phyloP scores from a whole-genome alignment of 306 rosid genomes.

The Acacia confusa region DNA sequence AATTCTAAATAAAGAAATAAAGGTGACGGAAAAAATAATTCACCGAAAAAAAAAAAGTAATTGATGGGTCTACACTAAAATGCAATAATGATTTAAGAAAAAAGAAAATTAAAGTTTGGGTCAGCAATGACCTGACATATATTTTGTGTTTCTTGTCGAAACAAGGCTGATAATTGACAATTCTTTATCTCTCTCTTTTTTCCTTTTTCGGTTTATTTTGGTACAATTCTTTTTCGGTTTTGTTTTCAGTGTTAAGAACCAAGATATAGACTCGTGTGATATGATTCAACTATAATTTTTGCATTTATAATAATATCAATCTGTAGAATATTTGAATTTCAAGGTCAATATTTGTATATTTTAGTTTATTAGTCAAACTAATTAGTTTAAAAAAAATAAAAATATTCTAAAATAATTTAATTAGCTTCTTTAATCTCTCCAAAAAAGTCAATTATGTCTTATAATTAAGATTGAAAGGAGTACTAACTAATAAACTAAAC shows the following conservation, averaged over 20 bases:
- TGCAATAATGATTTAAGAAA: not conserved
- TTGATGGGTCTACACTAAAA: constrained; percentile 32
- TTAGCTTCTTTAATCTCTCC: no score
- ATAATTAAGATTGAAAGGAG: no score
- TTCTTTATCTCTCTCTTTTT: not conserved
- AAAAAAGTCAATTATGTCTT: no score
- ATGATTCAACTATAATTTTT: not conserved
- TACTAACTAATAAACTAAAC: no score
- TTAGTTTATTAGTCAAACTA: not conserved
- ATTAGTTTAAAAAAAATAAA: no score
- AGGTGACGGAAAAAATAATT: not conserved
- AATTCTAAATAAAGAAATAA: not conserved
- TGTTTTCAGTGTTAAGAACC: not conserved
- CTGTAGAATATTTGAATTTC: not conserved
- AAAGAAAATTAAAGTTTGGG: constrained; percentile 33
- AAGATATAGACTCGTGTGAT: not conserved
- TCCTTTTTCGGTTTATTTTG: not conserved
- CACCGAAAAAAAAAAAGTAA: not conserved
- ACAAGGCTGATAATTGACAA: constrained; percentile 11
- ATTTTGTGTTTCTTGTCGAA: constrained; percentile 20
- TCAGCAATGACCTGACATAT: constrained; percentile 37
- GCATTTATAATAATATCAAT: not conserved
- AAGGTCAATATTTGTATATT: not conserved
- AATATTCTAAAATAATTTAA: no score
- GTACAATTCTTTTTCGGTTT: constrained; percentile 8